Conservation (phyloP, 176 grass and related monocot species). For the Avena atlantica region DNA sequence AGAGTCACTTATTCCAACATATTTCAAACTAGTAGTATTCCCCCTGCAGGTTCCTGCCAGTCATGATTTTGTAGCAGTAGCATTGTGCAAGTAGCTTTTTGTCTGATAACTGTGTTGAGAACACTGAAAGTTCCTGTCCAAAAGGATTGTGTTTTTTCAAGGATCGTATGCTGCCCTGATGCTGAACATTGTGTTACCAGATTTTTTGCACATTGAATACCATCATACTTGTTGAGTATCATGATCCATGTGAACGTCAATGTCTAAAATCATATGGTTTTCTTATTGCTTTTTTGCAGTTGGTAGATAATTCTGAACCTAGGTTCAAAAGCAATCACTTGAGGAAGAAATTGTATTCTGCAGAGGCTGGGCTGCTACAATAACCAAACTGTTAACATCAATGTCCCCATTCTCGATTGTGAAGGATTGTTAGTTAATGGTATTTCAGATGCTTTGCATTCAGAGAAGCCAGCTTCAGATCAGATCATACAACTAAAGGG, state of each 20-base stretch:
- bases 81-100: no score
- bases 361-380: background rate
- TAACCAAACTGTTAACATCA: background rate
- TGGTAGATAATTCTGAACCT: background rate
- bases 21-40: no score
- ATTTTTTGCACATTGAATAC: background rate
- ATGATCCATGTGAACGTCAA: background rate
- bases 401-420: background rate
- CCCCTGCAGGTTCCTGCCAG: no score
- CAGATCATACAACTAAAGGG: background rate
- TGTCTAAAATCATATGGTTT: background rate
- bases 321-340: background rate
- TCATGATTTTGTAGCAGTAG: no score
- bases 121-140: no score
- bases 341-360: background rate
- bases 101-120: no score
- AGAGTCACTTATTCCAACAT: no score
- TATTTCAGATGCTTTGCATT: background rate
- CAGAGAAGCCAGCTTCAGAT: background rate
- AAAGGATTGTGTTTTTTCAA: no score
- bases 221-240: background rate
- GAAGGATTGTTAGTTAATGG: background rate
- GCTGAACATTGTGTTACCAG: background rate
- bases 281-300: background rate
- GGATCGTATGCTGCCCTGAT: no score